Evolutionary conservation across 352 stramenopile genomes (phyloP), one percentile per base, ranked within the genome.

Genomic region (Nothophytophthora sp.): DNA sequence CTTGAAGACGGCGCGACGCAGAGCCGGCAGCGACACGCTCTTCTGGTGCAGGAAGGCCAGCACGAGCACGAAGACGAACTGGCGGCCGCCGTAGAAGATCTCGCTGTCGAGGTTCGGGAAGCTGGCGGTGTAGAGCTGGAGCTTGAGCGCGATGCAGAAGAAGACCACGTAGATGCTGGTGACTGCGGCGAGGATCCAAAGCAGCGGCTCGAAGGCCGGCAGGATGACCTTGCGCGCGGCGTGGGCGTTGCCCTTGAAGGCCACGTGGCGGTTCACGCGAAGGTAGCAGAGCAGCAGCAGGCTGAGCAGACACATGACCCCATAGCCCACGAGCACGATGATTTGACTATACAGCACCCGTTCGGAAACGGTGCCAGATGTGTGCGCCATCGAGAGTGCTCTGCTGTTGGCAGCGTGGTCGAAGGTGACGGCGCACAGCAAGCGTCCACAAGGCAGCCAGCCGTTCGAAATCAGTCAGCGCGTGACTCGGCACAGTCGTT

Each of bases 1-100:
- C 23, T 75, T 73, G 27, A 49, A 20, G 0, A 78, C 50, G 2
- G 70, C 70, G 2, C 78, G 70, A 2, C 62, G 50, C 37, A 87
- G 46, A 13, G 78, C 76, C 20, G 71, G 75, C 4, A 78, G 36
- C 3, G 78, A 85, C 10, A 89, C 66, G 34, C 75, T 89, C 63
- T 89, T 87, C 51, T 86, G 78, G 5, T 73, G 64, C 12, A 89
- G 50, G 30, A 76, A 83, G 4, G 86, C 47, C 1, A 81, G 50
- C 3, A 73, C 59, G 7, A 79, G 58, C 19, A 86, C 42, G 27
- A 87, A 79, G 19, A 82, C 57, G 40, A 89, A 86, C 46, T 86
- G 71, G 23, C 73, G 55, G 12, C 73, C 71, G 1, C 46, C 34
- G 40, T 82, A 87, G 38, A 81, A 60, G 15, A 63, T 34, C 29